These are phyloP conservation scores for Alopecurus myosuroides DNA, from an alignment of 176 grass and related monocot genomes.

Conservation along the genomic window DNA sequence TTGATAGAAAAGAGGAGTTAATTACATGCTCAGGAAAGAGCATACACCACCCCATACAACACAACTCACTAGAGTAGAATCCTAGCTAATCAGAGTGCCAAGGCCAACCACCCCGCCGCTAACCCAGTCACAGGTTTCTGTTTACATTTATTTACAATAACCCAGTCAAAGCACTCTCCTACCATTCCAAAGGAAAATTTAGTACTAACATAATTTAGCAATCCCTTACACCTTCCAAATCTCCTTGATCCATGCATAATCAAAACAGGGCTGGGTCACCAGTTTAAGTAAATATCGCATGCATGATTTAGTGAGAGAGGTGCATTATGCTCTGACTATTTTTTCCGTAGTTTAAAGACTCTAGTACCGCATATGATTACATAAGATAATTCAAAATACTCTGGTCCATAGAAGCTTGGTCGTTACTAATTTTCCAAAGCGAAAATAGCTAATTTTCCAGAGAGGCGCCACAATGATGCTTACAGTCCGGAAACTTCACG, in stretches of 20 bases:
- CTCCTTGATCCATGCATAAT: neutral
- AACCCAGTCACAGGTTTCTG: no score
- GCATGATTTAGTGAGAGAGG: neutral
- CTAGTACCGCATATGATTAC: neutral
- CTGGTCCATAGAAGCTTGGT: neutral
- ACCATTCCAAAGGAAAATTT: neutral
- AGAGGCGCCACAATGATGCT: conserved; percentile 1
- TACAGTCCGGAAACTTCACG: neutral
- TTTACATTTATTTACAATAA: neutral
- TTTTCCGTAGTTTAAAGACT: neutral
- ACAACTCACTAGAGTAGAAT: no score
- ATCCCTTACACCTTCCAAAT: neutral
- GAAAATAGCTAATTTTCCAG: neutral
- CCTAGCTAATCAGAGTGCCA: no score
- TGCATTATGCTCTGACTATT: conserved; percentile 16
- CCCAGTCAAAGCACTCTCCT: neutral
- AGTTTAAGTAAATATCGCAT: neutral
- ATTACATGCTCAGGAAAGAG: no score
- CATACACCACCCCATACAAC: no score
- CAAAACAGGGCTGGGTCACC: neutral
- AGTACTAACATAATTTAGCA: neutral
- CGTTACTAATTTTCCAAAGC: neutral
- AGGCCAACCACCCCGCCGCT: no score
- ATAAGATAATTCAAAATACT: neutral
- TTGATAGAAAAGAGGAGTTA: no score